Base-by-base conservation (phyloP, 1,139 yeast species). In the Saccharomyces hybrid region DNA sequence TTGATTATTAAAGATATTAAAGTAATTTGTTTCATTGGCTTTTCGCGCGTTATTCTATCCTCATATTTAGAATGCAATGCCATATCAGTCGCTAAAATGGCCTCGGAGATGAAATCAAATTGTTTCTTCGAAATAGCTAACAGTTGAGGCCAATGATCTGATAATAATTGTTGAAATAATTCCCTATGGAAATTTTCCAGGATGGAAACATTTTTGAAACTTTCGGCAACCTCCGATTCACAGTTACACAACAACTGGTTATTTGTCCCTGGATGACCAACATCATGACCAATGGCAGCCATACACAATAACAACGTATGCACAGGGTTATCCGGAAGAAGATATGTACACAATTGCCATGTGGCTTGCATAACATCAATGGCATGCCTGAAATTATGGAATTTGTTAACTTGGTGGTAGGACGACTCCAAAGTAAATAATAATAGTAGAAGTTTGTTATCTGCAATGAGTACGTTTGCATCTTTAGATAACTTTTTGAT, bases 231-330 rank as follows among this genome's bases (percentile, higher is more conserved):
- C 7, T 91, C 90, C 0, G 95, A 79, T n/a, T 78, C 71, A 62
- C 81, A 71, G 56, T 79, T 75, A 32, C 78, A 76, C 71, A 91
- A 73, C 60, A 89, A 84, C 48, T 83, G 82, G 70, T 90, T 89
- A 11, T 96, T 89, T 19, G 90, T 84, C 1, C 98, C 99, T 0
- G 99, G 98, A 70, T 93, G 99, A 21, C 97, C 96, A 32, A 88
- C 84, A 71, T 93, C 99, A 71, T 93, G 99, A 50, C 99, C 98
- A 51, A 91, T 74, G 1, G 97, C 96, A 1, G 97, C 88, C 26
- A 90, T 76, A 48, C 88, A 76, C 28, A 89, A 73, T 32, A 66
- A 55, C 34, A 64, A 54, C 31, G 49, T 59, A 5, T 58, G 56
- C 42, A 55, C 32, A 8, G 60, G 58, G 46, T 55, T 48, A 3